These are phyloP conservation scores for Kentomonas sorsogonicus DNA, from an alignment of 208 protist genomes.

Conservation along the genomic window DNA sequence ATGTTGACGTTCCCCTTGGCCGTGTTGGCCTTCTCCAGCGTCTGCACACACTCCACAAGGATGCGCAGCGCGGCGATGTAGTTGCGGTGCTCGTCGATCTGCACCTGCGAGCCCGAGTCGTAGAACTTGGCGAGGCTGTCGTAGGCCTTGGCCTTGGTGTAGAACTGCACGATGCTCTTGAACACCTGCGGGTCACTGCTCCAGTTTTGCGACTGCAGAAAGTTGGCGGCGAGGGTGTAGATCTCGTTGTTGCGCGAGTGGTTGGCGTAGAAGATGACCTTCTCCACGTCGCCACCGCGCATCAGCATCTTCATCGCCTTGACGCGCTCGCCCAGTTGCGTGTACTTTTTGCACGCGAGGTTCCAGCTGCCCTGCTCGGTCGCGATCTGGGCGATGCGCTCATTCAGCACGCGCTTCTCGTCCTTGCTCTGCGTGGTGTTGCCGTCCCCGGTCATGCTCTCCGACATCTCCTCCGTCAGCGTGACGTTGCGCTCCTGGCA, in stretches of 20 bases:
- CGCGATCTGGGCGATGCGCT: constrained; percentile 78
- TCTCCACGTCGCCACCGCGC: constrained; percentile 94
- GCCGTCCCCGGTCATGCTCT: constrained; percentile 76
- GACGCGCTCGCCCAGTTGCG: constrained; percentile 92
- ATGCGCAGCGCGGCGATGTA: constrained; percentile 90
- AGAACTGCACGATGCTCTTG: constrained; percentile 95
- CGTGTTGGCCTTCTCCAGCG: constrained; percentile 42
- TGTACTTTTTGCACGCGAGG: constrained; percentile 92
- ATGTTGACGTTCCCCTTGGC: constrained; percentile 22
- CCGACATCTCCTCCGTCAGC: constrained; percentile 91
- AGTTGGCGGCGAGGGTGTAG: constrained; percentile 95
- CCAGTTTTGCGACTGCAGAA: constrained; percentile 95
- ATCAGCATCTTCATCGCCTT: constrained; percentile 97
- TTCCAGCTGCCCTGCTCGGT: constrained; percentile 88
- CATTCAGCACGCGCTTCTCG: constrained; percentile 46
- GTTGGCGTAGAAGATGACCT: constrained; percentile 97
- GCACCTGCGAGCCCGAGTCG: constrained; percentile 91
- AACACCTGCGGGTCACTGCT: constrained; percentile 90
- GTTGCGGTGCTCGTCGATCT: constrained; percentile 96
- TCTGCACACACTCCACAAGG: constrained; percentile 76
- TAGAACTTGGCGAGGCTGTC: constrained; percentile 88
- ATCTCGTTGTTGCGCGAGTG: constrained; percentile 93
- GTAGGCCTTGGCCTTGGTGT: constrained; percentile 94
- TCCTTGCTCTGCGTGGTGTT: constrained; percentile 39
- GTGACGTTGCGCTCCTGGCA: constrained; percentile 75